Evolutionary conservation across 2,329 filamentous ascomycete genomes (phyloP).

Genomic region (Sphaerostilbella broomeana): DNA sequence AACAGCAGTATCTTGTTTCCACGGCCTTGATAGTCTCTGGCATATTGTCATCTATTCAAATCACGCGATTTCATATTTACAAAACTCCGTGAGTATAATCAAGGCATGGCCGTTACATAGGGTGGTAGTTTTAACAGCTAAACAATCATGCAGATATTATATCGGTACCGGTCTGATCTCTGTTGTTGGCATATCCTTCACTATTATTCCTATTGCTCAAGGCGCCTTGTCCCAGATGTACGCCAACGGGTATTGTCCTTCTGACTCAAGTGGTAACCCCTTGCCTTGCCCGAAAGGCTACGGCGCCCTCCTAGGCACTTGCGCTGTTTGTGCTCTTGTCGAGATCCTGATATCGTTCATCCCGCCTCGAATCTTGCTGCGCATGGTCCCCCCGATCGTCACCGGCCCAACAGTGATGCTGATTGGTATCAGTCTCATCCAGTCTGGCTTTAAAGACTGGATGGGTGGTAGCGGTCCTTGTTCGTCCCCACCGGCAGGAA

Average conservation of each 20-base stretch:
- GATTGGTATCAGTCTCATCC: conserved; percentile 67
- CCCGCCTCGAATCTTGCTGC: conserved; percentile 59
- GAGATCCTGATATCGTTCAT: conserved; percentile 72
- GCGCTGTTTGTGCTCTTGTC: conserved; percentile 56
- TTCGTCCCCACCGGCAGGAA: conserved; percentile 28
- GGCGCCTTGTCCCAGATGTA: conserved; percentile 76
- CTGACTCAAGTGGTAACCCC: conserved; percentile 53
- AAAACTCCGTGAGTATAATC: conserved; percentile 48
- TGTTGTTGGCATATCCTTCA: conserved; percentile 56
- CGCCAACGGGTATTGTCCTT: conserved; percentile 59
- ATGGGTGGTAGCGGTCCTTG: conserved; percentile 64
- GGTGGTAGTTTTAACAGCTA: too few relatives aligned
- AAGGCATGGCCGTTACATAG: not conserved
- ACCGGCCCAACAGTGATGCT: conserved; percentile 64
- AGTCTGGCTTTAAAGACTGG: conserved; percentile 70
- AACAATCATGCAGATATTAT: conserved; percentile 50
- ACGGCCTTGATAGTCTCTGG: conserved; percentile 74
- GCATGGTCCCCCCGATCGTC: conserved; percentile 72
- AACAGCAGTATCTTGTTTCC: conserved; percentile 72
- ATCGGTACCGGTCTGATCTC: conserved; percentile 74
- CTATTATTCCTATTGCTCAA: conserved; percentile 38
- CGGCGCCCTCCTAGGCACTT: conserved; percentile 64
- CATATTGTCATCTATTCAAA: conserved; percentile 67
- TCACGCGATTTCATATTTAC: conserved; percentile 67
- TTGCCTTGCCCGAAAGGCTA: conserved; percentile 72